These are phyloP conservation scores for Phylloporus sp. DNA, from an alignment of 768 basidiomycete genomes.

Conservation along the genomic window DNA sequence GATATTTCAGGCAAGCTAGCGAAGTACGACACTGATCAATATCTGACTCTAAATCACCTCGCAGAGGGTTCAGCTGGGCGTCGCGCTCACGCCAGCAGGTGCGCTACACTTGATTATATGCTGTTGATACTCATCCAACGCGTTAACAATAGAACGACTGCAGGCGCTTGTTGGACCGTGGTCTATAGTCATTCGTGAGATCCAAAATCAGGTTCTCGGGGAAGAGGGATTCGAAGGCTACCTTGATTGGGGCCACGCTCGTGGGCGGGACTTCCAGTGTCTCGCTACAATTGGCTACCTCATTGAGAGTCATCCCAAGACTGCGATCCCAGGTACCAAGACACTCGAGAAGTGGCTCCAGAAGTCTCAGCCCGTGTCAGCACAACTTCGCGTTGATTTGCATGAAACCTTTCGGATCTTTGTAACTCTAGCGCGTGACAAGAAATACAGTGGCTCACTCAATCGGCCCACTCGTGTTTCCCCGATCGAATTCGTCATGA, in stretches of 20 bases:
- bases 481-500: slow-evolving; percentile 45
- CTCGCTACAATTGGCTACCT: slow-evolving; percentile 36
- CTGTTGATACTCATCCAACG: neutral
- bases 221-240: slow-evolving; percentile 36
- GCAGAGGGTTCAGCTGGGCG: slow-evolving; percentile 51
- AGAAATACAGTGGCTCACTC: slow-evolving; percentile 31
- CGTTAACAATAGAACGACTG: slow-evolving; percentile 39
- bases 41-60: neutral
- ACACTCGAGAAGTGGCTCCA: slow-evolving; percentile 38
- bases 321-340: slow-evolving; percentile 22
- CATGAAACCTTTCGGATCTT: slow-evolving; percentile 35
- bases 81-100: slow-evolving; percentile 49
- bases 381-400: slow-evolving; percentile 25
- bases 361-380: slow-evolving; percentile 22
- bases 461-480: slow-evolving; percentile 35
- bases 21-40: neutral
- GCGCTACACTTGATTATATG: slow-evolving; percentile 3
- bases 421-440: slow-evolving; percentile 31
- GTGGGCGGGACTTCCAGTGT: slow-evolving; percentile 46
- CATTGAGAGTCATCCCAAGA: slow-evolving; percentile 30
- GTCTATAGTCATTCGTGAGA: slow-evolving; percentile 39
- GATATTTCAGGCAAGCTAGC: slow-evolving; percentile 50
- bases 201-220: slow-evolving; percentile 35
- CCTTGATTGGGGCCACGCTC: slow-evolving; percentile 41
- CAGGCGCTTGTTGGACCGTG: slow-evolving; percentile 47